phyloP scores from a whole-genome alignment of 1,139 yeast species.

The Schwanniomyces etchellsii region DNA sequence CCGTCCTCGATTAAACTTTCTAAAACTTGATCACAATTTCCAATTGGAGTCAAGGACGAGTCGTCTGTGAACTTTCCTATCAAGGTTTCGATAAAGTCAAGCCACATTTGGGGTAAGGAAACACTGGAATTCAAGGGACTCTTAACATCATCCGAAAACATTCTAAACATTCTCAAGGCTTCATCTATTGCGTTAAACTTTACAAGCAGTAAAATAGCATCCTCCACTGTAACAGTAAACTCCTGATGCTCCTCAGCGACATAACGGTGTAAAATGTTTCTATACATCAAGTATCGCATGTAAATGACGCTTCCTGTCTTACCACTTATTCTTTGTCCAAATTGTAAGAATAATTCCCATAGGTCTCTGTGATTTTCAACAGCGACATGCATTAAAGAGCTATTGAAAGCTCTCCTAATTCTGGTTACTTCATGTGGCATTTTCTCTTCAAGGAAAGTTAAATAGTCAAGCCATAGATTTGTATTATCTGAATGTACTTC shows the following conservation, averaged over 20 bases:
- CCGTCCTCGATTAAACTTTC: constrained; percentile 30
- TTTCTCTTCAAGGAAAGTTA: constrained; percentile 37
- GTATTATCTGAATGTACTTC: constrained; percentile 40
- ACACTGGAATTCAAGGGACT: no score
- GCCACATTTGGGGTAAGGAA: no score
- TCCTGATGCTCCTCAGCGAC: constrained; percentile 3
- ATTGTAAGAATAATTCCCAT: constrained; percentile 56
- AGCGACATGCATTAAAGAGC: constrained; percentile 46
- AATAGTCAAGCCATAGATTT: constrained; percentile 52
- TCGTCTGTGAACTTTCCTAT: no score
- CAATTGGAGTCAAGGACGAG: no score
- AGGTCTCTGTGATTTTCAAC: constrained; percentile 48
- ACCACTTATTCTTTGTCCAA: constrained; percentile 46
- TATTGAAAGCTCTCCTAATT: constrained; percentile 47
- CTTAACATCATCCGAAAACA: no score
- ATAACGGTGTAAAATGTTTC: no score
- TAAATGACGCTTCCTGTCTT: constrained; percentile 36
- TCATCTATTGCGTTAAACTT: constrained; percentile 17
- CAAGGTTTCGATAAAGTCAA: constrained; percentile 47
- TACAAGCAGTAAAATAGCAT: constrained; percentile 18
- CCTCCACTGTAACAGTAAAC: constrained; percentile 6
- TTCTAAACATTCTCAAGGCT: constrained; percentile 12
- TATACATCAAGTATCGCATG: constrained; percentile 39
- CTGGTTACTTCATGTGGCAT: constrained; percentile 29
- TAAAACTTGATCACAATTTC: constrained; percentile 16